Evolutionary conservation across 2,329 filamentous ascomycete species (phyloP).

Genomic region (Curvularia eragrostidis): DNA sequence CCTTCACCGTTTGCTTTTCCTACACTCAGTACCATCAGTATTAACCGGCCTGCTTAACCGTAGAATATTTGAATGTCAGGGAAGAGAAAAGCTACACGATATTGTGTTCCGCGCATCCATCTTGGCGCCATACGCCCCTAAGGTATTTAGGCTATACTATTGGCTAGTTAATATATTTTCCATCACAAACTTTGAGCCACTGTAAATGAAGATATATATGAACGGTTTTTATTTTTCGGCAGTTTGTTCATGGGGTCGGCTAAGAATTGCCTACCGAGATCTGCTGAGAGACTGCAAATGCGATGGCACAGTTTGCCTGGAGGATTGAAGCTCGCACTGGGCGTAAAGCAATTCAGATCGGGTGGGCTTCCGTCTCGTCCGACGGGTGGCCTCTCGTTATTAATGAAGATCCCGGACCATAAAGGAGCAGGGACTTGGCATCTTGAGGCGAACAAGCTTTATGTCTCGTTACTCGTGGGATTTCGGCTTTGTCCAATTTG

Average conservation of each 20-base stretch:
- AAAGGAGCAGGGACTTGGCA: neutral
- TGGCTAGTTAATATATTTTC: neutral
- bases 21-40: neutral
- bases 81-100: neutral
- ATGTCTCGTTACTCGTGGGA: neutral
- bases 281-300: neutral
- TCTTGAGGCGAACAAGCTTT: neutral
- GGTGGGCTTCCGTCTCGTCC: neutral
- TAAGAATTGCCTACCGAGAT: too few relatives aligned
- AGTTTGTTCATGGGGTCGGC: neutral
- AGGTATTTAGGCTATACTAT: neutral
- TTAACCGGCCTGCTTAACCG: neutral
- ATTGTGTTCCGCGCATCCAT: neutral
- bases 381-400: neutral
- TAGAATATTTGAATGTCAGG: neutral
- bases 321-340: neutral
- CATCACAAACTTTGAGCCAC: neutral
- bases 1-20: neutral
- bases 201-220: neutral
- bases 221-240: neutral
- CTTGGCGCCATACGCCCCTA: neutral
- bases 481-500: neutral
- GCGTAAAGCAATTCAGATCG: neutral
- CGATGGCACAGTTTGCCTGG: neutral
- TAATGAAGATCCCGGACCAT: neutral